Conservation (phyloP, 176 grass and related monocot species). For the Rhynchospora pubera region DNA sequence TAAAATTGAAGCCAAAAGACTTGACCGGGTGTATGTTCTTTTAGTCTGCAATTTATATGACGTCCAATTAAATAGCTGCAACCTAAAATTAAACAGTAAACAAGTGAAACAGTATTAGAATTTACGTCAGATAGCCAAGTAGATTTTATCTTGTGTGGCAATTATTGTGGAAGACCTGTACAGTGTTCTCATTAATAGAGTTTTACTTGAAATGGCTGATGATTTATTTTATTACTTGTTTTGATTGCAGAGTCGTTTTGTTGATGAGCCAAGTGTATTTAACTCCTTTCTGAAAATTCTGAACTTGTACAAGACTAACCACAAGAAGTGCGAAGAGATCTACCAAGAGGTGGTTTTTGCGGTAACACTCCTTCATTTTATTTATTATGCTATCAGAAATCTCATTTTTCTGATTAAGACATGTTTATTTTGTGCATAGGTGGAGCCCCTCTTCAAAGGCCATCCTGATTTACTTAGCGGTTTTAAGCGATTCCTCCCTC, state of each 20-base stretch:
- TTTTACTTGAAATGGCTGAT: neutral
- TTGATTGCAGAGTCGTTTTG: conserved; percentile 33
- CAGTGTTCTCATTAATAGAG: neutral
- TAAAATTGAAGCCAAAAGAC: neutral
- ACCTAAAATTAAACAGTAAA: neutral
- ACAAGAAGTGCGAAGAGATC: conserved; percentile 33
- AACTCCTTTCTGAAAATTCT: conserved; percentile 36
- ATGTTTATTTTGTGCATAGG: conserved; percentile 19
- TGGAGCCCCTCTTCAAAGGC: conserved; percentile 24
- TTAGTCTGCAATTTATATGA: neutral
- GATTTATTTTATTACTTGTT: conserved; percentile 2
- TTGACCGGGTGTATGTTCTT: neutral
- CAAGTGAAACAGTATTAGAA: neutral
- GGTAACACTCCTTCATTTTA: neutral
- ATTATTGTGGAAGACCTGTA: neutral
- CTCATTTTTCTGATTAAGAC: neutral
- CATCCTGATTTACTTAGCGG: conserved; percentile 34
- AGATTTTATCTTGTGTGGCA: neutral
- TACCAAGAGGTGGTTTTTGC: conserved; percentile 30
- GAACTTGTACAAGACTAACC: conserved; percentile 30
- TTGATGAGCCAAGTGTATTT: conserved; percentile 17
- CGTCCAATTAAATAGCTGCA: neutral
- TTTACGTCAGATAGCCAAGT: neutral
- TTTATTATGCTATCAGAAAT: neutral
- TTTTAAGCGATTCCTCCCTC: conserved; percentile 31